Base-by-base conservation (phyloP, 2,329 filamentous ascomycete genomes). In the Clathrospora elynae region DNA sequence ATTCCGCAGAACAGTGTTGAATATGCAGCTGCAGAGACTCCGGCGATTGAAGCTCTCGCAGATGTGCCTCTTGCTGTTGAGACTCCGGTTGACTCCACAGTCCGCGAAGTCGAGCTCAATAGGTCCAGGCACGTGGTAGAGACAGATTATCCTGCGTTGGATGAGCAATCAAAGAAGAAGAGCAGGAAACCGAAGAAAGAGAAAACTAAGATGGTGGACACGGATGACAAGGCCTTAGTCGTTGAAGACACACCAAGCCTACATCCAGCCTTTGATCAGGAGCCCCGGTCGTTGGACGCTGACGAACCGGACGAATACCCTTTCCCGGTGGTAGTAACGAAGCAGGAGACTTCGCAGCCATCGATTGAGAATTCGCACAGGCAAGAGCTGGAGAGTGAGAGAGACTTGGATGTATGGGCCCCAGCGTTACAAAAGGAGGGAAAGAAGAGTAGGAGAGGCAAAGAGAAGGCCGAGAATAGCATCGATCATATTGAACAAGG, bases 401-500 rank as follows among this genome's bases (percentile, higher is more conserved):
- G 33, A 53, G 53, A 57, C 13, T 55, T 55, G 19, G 51, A 53
- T 22, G 59, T 61, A 17, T 62, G 56, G 48, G 66, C 68, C 6
- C 51, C 66, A 24, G 66, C 73, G 35, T 59, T 61, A 42, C 75
- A 72, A 48, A 72, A 75, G 55, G 79, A 77, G 51, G 73, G 66
- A 18, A 61, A 57, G 38, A 64, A 62, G 43, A 69, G 66, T 50
- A 70, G 65, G 41, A 68, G 66, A 28, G 57, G 53, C 14, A 62
- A 62, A 46, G 53, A 38, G 6, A 56, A 37, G 17, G 35, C 22
- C 61, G 66, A 62, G 58, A 59, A 7, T 2, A 41, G 16, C 14
- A 22, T 28, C 16, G 48, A 32, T 8, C 18, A 22, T 23, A 23
- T 42, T 13, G 33, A 38, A 34, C 26, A 34, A 30, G 28, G 37